These are phyloP conservation scores for Nannochloropsis oceanica DNA, from an alignment of 108 stramenopile species.

Conservation along the genomic window DNA sequence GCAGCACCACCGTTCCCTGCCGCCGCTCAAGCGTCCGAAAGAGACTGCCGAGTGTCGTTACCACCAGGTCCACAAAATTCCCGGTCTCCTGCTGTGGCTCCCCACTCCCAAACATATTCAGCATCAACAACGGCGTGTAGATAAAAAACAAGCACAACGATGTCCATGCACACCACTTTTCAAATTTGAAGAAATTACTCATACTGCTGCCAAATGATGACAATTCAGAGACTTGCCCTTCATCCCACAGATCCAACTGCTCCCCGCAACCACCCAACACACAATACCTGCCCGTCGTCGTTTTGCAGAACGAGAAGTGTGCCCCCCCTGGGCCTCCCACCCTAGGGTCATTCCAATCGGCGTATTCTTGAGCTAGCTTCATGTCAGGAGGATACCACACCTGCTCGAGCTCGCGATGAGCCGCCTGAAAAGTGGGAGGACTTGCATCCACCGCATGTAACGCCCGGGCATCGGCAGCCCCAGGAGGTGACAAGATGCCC, in stretches of 20 bases:
- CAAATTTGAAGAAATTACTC: neutral
- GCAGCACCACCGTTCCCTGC: neutral
- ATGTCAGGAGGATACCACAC: neutral
- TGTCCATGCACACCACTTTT: neutral
- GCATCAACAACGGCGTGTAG: neutral
- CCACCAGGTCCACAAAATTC: neutral
- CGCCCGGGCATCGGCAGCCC: neutral
- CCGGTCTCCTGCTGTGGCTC: neutral
- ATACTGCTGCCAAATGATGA: neutral
- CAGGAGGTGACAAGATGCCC: neutral
- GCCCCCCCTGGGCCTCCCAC: constrained; percentile 9
- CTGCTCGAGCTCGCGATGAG: neutral
- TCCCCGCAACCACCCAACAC: constrained; percentile 34
- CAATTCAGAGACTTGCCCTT: constrained; percentile 8
- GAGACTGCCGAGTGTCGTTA: constrained; percentile 2
- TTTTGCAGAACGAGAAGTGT: neutral
- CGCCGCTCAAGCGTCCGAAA: neutral
- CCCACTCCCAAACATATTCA: neutral
- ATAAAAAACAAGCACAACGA: neutral
- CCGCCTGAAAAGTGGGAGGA: neutral
- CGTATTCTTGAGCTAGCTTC: neutral
- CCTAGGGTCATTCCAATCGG: neutral
- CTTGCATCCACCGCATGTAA: neutral
- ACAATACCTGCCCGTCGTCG: constrained; percentile 36
- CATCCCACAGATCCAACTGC: constrained; percentile 40